These are phyloP conservation scores for Niveomyces coronatus DNA, from an alignment of 2,329 filamentous ascomycete genomes.

Conservation along the genomic window DNA sequence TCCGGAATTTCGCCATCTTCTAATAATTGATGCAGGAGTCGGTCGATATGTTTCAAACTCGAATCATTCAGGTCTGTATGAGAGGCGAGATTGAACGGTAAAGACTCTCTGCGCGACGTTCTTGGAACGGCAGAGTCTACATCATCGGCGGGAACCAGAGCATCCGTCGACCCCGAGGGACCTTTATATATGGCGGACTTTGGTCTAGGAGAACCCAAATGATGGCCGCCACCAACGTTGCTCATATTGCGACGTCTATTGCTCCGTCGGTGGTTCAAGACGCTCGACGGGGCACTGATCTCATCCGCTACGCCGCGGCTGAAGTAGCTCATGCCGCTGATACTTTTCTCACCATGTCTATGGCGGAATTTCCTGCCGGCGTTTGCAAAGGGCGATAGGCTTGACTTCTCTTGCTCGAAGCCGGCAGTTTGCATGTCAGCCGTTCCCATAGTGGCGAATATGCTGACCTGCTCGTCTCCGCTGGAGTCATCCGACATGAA, in stretches of 20 bases:
- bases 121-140: conserved; percentile 34
- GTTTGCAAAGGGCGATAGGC: conserved; percentile 61
- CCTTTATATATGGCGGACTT: conserved; percentile 48
- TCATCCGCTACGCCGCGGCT: conserved; percentile 59
- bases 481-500: conserved; percentile 96
- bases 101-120: conserved; percentile 69
- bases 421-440: conserved; percentile 53
- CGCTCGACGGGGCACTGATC: conserved; percentile 41
- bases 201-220: conserved; percentile 63
- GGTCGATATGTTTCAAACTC: conserved; percentile 80
- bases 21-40: conserved; percentile 73
- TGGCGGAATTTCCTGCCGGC: conserved; percentile 65
- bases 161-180: conserved; percentile 40
- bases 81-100: conserved; percentile 63
- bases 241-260: conserved; percentile 73
- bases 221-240: conserved; percentile 56
- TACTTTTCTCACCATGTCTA: conserved; percentile 65
- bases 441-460: conserved; percentile 66
- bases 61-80: conserved; percentile 79
- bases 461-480: conserved; percentile 81
- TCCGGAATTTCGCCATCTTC: conserved; percentile 66
- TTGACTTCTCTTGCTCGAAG: conserved; percentile 64
- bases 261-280: conserved; percentile 50
- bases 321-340: conserved; percentile 58
- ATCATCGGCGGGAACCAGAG: conserved; percentile 36